phyloP scores from a whole-genome alignment of 139 green algal species.

The Gonium pectorale region DNA sequence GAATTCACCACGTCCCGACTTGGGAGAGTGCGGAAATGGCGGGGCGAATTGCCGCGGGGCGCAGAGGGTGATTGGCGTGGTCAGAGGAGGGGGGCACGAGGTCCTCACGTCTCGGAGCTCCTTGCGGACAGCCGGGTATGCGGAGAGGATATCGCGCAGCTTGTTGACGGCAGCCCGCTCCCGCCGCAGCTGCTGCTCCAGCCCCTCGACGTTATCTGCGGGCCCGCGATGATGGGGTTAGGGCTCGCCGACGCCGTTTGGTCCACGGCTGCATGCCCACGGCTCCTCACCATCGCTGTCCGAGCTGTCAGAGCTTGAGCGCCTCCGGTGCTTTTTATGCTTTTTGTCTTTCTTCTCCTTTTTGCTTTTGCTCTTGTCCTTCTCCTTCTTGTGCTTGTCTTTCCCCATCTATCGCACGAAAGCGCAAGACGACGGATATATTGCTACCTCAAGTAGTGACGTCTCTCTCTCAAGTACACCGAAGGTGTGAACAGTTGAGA shows the following conservation, averaged over 20 bases:
- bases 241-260: background rate
- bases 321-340: conserved; percentile 43
- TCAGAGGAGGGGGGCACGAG: background rate
- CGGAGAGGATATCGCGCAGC: conserved; percentile 35
- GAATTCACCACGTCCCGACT: too few species aligned
- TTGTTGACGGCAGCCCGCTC: conserved; percentile 46
- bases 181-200: conserved; percentile 34
- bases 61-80: too few species aligned
- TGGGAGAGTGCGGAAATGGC: too few species aligned
- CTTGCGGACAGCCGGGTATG: conserved; percentile 44
- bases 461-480: too few species aligned
- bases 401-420: conserved; percentile 19
- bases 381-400: conserved; percentile 63
- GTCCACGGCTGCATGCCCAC: background rate
- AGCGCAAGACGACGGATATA: too few species aligned
- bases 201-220: background rate
- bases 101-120: conserved; percentile 49
- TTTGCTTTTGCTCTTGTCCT: conserved; percentile 57
- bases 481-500: too few species aligned
- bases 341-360: conserved; percentile 62
- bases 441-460: too few species aligned
- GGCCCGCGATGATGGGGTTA: background rate
- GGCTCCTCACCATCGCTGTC: conserved; percentile 35
- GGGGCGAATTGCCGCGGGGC: too few species aligned
- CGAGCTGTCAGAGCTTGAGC: conserved; percentile 40